Evolutionary conservation across 768 basidiomycete genomes (phyloP).

Genomic region (Mycena crocata): DNA sequence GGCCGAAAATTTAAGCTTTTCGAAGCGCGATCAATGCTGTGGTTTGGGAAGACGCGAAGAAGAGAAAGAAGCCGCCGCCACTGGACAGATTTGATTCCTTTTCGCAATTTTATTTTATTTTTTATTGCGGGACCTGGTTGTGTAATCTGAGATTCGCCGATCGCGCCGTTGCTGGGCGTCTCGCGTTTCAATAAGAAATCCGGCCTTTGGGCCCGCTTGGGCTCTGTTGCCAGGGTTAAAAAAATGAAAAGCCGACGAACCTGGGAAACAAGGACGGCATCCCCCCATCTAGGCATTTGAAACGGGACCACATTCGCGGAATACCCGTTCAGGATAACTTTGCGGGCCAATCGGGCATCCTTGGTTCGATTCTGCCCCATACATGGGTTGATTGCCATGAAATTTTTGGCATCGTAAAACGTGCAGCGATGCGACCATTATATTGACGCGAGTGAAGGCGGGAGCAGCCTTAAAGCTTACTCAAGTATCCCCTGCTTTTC

Average conservation of each 20-base stretch:
- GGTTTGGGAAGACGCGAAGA: too few species aligned
- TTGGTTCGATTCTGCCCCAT: not conserved
- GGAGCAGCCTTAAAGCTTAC: constrained; percentile 1
- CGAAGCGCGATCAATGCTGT: too few species aligned
- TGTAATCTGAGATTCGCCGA: constrained; percentile 19
- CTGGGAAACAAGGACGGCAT: not conserved
- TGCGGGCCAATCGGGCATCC: too few species aligned
- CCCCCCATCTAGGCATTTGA: not conserved
- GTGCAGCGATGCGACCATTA: too few species aligned
- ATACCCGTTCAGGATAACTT: too few species aligned
- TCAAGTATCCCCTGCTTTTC: not conserved
- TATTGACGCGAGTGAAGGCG: constrained; percentile 5
- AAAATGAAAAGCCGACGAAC: constrained; percentile 1
- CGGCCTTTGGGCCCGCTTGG: constrained; percentile 4
- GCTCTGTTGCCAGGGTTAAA: constrained; percentile 12
- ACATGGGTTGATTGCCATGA: not conserved
- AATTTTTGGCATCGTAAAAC: not conserved
- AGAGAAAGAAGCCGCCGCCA: not conserved
- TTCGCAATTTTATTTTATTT: not conserved
- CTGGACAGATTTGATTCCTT: not conserved
- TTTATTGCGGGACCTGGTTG: not conserved
- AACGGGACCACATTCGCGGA: too few species aligned
- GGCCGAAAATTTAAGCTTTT: constrained; percentile 2
- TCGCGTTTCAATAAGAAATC: constrained; percentile 19
- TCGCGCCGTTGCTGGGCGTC: constrained; percentile 8